Percentiles rank a stretch among this genome's conserved stretches.
Evolutionary conservation across 305 asterid species (phyloP).

Genomic region (Solanum aculeatissimum): DNA sequence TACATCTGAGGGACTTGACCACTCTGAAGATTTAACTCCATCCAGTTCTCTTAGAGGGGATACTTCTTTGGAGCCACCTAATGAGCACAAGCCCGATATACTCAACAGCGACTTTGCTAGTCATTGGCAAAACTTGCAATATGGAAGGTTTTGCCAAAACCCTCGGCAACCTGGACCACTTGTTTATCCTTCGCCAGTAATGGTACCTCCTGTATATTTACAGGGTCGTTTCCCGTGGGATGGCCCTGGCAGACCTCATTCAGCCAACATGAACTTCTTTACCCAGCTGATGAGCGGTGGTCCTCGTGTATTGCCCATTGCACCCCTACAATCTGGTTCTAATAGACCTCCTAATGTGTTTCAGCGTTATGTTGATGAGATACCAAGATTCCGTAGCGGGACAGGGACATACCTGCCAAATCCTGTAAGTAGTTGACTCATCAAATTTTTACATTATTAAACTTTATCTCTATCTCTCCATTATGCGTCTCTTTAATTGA

Average conservation of each 20-base stretch:
- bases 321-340: conserved; percentile 61
- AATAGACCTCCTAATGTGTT: conserved; percentile 55
- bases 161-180: conserved; percentile 45
- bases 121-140: conserved; percentile 85
- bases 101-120: conserved; percentile 84
- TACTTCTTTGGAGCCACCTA: conserved; percentile 33
- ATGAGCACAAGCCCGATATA: conserved; percentile 60
- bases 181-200: conserved; percentile 57
- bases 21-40: conserved; percentile 37
- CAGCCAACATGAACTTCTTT: conserved; percentile 44
- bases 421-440: conserved; percentile 61
- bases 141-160: conserved; percentile 87
- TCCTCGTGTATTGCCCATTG: conserved; percentile 53
- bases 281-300: conserved; percentile 72
- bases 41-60: conserved; percentile 38
- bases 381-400: conserved; percentile 88
- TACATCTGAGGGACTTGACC: conserved; percentile 38
- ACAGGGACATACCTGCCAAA: conserved; percentile 98
- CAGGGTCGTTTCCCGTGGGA: conserved; percentile 79
- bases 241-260: conserved; percentile 70
- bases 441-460: not conserved
- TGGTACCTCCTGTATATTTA: conserved; percentile 81
- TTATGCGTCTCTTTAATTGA: not conserved
- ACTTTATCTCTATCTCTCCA: not conserved
- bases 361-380: conserved; percentile 55